Percentiles rank a stretch among this genome's conserved stretches.
phyloP scores from a whole-genome alignment of 805 yeast species.

The Myxozyma sirexii region DNA sequence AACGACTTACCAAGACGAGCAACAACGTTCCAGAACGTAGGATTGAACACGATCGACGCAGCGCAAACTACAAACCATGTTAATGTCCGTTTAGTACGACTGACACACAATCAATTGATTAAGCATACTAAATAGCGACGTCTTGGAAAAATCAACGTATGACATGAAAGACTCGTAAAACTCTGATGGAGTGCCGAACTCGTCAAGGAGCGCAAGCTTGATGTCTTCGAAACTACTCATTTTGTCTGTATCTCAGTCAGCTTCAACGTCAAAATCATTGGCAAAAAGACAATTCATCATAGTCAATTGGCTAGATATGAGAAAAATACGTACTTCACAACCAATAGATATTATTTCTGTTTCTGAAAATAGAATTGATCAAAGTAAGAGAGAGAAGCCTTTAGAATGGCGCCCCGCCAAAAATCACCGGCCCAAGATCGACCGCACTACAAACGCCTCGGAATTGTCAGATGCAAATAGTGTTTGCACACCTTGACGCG shows the following conservation, averaged over 20 bases:
- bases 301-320: background rate
- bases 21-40: conserved; percentile 91
- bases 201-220: background rate
- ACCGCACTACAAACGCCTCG: background rate
- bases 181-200: conserved; percentile 7
- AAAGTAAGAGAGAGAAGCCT: background rate
- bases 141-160: conserved; percentile 24
- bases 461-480: too few relatives aligned
- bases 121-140: conserved; percentile 21
- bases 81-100: background rate
- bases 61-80: conserved; percentile 49
- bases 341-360: too few relatives aligned
- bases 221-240: background rate
- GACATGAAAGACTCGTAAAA: conserved; percentile 9
- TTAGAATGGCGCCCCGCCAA: background rate
- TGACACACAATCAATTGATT: background rate
- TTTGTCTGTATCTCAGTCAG: background rate
- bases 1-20: conserved; percentile 63
- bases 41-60: conserved; percentile 81
- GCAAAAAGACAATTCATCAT: background rate
- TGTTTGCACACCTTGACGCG: too few relatives aligned
- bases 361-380: too few relatives aligned
- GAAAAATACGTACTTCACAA: too few relatives aligned
- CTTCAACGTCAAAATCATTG: background rate
- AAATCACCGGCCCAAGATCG: background rate